Base-by-base conservation (phyloP, 1,139 yeast genomes). In the Blastobotrys arbuscula region DNA sequence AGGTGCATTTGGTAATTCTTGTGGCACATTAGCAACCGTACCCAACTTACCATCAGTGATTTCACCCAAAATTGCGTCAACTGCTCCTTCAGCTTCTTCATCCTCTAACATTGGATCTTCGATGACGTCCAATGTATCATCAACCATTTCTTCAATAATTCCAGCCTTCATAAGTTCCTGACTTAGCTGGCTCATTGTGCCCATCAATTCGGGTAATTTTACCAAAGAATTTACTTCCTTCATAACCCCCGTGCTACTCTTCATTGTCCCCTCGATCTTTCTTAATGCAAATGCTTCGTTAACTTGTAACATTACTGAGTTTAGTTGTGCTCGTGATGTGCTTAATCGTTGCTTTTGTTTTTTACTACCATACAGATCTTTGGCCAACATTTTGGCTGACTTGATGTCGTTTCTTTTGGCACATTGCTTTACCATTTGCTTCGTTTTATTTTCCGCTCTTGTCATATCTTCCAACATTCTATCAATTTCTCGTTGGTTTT, bases 141-240 rank as follows among this genome's bases (percentile, higher is more conserved):
- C 89, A 66, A 90, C 82, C 97, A 94, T 92, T 63, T 94, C 98
- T 58, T 86, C 89, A 53, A 94, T 89, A 44, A 94, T 78, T 0
- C 98, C 98, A 2, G 96, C 53, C 52, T 84, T 86, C 79, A 86
- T 82, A 62, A 94, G 75, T 66, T 94, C 98, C 62, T 79, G 83
- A 53, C 92, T 85, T 53, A 94, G 70, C 58, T 84, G 95, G 62
- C 84, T 84, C 88, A 92, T 89, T 0, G 96, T 84, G 18, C 79
- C 81, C 64, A 81, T 81, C 45, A 94, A 72, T 55, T 85, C 92
- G 0, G 97, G 97, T 51, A 94, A 65, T 55, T 75, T 76, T 1
- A 90, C 82, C 60, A 94, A 72, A 49, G 76, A 76, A 62, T 89
- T 90, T 50, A 94, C 95, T 52, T 90, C 97, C 61, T 76, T 80